Base-by-base conservation (phyloP, 176 grass and related monocot species). In the Hordeum marinum region DNA sequence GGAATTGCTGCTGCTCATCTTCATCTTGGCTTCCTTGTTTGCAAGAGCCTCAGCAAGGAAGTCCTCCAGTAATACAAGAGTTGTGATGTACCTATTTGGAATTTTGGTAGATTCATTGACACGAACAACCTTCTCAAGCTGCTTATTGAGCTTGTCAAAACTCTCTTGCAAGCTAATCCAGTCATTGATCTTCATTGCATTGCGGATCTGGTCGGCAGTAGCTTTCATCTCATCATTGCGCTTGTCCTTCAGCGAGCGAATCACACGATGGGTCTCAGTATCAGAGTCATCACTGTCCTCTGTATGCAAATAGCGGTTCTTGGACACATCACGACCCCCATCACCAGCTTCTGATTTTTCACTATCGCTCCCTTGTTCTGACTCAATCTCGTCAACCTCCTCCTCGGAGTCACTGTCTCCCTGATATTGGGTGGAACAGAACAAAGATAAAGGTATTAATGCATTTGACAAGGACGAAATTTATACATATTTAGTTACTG, bases 131-230 rank as follows among this genome's bases (percentile, higher is more conserved):
- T 98, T 98, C 89, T 98, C 93, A 29, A 98, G 85, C 82, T 98
- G 96, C 82, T 92, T 98, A 83, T 98, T 98, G n/a, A 98, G 87
- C 78, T 95, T 98, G 36, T 98, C 96, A 73, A 94, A 98, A 71
- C 87, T 92, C 76, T 95, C 96, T 60, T 92, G 90, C 43, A 98
- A 83, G 77, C 89, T 98, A 60, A 95, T 64, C 87, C 93, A 98
- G 78, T 98, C 96, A 68, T 98, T 98, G 59, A 98, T 98, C 77
- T 98, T 98, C 83, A 91, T 95, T 21, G 96, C 93, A 78, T 98
- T 98, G 39, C 78, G 89, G 86, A 98, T 98, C 89, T 98, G 89
- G 43, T 98, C 89, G 13, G 92, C 81, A 68, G 88, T 98, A 46
- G 91, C 79, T 36, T 50, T 89, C 93, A 98, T 92, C 85, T 98